These are phyloP conservation scores for Polymyxa betae DNA, from an alignment of 208 protist genomes.

Conservation along the genomic window DNA sequence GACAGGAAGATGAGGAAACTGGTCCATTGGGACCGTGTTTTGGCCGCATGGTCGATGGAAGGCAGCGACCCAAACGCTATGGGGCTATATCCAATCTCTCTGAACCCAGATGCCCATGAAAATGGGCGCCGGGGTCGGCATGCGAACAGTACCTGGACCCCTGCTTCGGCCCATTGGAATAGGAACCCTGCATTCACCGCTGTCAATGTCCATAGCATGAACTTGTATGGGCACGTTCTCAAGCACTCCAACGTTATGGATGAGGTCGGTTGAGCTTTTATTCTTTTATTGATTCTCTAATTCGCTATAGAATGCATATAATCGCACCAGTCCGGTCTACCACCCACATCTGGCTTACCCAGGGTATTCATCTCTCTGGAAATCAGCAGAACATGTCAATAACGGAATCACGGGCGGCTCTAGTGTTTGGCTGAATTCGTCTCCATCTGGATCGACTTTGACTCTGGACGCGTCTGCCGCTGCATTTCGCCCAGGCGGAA, in stretches of 20 bases:
- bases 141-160: no score
- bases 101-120: background rate
- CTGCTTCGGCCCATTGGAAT: no score
- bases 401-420: background rate
- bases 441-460: background rate
- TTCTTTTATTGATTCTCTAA: no score
- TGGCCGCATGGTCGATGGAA: background rate
- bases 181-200: no score
- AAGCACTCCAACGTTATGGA: no score
- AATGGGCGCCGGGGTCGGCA: background rate
- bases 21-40: background rate
- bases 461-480: background rate
- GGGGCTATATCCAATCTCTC: background rate
- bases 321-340: background rate
- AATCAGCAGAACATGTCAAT: background rate
- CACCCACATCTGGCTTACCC: background rate
- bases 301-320: constrained; percentile 7
- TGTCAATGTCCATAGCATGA: no score
- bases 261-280: no score
- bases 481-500: background rate
- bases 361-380: background rate
- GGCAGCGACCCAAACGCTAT: background rate
- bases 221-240: no score
- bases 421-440: background rate
- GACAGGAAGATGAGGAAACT: background rate